Conservation (phyloP, 2,329 filamentous ascomycete genomes). For the Ciborinia camelliae region DNA sequence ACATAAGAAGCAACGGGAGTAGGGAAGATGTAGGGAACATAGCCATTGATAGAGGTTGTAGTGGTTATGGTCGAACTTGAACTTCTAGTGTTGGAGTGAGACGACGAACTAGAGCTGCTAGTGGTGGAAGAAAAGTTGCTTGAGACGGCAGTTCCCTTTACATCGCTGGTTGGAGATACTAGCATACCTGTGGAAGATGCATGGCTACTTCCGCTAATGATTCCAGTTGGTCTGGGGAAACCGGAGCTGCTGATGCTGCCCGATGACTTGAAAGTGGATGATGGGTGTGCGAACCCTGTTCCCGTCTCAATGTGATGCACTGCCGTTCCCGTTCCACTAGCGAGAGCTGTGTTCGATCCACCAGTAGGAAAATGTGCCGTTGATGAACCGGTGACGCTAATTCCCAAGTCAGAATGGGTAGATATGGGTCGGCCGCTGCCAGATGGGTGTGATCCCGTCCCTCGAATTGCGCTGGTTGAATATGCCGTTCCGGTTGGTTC, state of each 20-base stretch:
- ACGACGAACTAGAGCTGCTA: background rate
- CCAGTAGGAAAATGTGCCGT: slow-evolving; percentile 11
- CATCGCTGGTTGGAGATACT: background rate
- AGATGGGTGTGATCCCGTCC: slow-evolving; percentile 2
- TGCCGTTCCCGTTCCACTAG: slow-evolving; percentile 3
- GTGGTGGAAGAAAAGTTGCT: background rate
- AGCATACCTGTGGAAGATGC: background rate
- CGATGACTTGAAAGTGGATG: background rate
- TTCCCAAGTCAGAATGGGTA: background rate
- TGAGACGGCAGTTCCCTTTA: no score
- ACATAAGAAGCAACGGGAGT: slow-evolving; percentile 13
- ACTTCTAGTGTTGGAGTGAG: background rate
- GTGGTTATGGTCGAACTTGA: slow-evolving; percentile 6
- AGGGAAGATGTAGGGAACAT: slow-evolving; percentile 12
- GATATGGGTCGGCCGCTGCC: background rate
- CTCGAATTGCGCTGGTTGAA: background rate
- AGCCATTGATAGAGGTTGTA: background rate
- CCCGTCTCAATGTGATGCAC: background rate
- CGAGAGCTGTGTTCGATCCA: background rate
- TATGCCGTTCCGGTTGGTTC: slow-evolving; percentile 8
- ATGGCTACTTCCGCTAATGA: background rate
- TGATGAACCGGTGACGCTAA: background rate
- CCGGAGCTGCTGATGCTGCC: background rate
- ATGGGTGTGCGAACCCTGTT: background rate
- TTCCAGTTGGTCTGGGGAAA: slow-evolving; percentile 1